Conservation (phyloP, 805 yeast genomes). For the Nakazawaea ernobii region DNA sequence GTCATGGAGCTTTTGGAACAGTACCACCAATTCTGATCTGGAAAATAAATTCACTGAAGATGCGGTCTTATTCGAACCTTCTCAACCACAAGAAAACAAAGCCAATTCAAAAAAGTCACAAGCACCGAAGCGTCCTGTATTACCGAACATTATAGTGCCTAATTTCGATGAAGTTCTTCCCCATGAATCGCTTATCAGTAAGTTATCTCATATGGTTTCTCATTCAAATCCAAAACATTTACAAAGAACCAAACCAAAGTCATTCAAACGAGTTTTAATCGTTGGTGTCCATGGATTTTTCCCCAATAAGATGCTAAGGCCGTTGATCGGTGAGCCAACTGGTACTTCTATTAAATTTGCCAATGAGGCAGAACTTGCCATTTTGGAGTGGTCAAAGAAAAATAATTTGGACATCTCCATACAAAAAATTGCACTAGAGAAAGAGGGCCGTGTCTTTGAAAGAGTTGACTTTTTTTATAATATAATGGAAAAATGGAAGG, state of each 20-base stretch:
- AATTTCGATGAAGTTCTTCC: constrained; percentile 22
- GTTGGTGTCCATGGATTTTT: constrained; percentile 96
- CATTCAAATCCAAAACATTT: constrained; percentile 6
- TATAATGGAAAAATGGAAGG: constrained; percentile 61
- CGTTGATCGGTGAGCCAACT: constrained; percentile 90
- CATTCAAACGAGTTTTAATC: constrained; percentile 58
- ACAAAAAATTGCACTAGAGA: constrained; percentile 91
- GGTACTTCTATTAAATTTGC: constrained; percentile 92
- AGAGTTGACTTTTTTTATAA: constrained; percentile 78
- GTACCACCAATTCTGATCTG: neutral
- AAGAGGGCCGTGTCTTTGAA: constrained; percentile 85
- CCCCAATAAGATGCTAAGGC: constrained; percentile 80
- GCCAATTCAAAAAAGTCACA: constrained; percentile 11
- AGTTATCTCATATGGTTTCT: neutral
- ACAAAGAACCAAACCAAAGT: constrained; percentile 15
- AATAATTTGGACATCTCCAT: constrained; percentile 42
- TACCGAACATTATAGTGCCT: constrained; percentile 24
- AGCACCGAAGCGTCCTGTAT: neutral
- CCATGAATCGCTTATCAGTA: constrained; percentile 9
- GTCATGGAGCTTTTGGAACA: constrained; percentile 12
- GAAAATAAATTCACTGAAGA: constrained; percentile 10
- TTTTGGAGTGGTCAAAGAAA: constrained; percentile 60
- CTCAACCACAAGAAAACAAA: constrained; percentile 11
- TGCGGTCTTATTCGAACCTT: constrained; percentile 20
- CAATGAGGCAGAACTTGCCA: constrained; percentile 78